These are phyloP conservation scores for Trichoderma atroviride DNA, from an alignment of 2,329 filamentous ascomycete species.

Conservation along the genomic window DNA sequence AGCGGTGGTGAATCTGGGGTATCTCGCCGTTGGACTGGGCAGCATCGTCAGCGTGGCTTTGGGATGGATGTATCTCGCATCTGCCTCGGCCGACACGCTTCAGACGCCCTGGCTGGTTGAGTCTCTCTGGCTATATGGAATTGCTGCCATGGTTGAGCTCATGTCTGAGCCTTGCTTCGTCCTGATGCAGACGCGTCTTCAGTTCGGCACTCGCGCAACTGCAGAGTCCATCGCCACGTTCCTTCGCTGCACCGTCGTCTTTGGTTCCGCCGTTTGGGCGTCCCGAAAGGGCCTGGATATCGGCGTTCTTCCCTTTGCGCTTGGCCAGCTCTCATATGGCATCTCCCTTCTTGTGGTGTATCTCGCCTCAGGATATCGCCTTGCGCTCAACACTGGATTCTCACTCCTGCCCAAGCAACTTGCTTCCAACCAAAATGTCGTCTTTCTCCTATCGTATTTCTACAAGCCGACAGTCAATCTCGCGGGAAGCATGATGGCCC, in stretches of 20 bases:
- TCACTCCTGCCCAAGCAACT: slow-evolving; percentile 60
- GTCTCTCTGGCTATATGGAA: slow-evolving; percentile 57
- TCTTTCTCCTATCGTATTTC: slow-evolving; percentile 64
- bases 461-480: slow-evolving; percentile 71
- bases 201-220: slow-evolving; percentile 76
- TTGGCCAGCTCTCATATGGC: slow-evolving; percentile 82
- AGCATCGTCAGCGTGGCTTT: slow-evolving; percentile 64
- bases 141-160: slow-evolving; percentile 70
- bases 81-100: slow-evolving; percentile 49
- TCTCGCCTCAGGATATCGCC: slow-evolving; percentile 57
- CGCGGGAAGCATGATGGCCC: slow-evolving; percentile 79
- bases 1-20: slow-evolving; percentile 84
- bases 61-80: slow-evolving; percentile 67
- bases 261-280: slow-evolving; percentile 68
- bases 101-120: slow-evolving; percentile 65
- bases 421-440: slow-evolving; percentile 7
- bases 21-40: slow-evolving; percentile 74
- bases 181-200: slow-evolving; percentile 77
- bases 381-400: slow-evolving; percentile 64
- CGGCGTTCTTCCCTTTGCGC: slow-evolving; percentile 84
- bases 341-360: slow-evolving; percentile 71
- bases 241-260: slow-evolving; percentile 73
- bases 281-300: slow-evolving; percentile 52
- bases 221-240: slow-evolving; percentile 86
- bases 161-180: slow-evolving; percentile 87